Evolutionary conservation across 768 basidiomycete genomes (phyloP).

Genomic region (Rossbeevera mucosa): DNA sequence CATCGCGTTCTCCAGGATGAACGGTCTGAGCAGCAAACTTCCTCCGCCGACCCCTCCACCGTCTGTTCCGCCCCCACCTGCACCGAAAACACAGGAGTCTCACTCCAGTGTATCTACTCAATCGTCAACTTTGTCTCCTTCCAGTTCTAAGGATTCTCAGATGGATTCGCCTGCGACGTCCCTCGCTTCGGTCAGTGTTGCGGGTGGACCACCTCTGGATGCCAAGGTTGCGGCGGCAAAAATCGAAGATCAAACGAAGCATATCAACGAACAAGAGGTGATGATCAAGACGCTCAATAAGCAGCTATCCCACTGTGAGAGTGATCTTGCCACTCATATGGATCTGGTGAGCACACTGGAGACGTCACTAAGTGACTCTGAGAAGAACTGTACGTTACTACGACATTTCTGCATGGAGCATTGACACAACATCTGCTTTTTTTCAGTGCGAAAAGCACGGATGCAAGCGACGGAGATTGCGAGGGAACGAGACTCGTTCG

Average conservation of each 20-base stretch:
- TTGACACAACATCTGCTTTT: constrained; percentile 8
- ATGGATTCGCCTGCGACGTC: constrained; percentile 67
- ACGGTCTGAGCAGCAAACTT: constrained; percentile 66
- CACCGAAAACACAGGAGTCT: constrained; percentile 53
- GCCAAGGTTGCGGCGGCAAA: constrained; percentile 47
- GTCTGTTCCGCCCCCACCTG: constrained; percentile 80
- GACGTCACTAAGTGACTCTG: constrained; percentile 82
- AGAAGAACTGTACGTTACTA: constrained; percentile 76
- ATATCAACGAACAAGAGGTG: constrained; percentile 76
- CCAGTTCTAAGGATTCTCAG: constrained; percentile 67
- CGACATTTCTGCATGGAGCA: neutral
- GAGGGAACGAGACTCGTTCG: constrained; percentile 77
- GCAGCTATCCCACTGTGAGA: constrained; percentile 89
- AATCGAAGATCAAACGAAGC: constrained; percentile 71
- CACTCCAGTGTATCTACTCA: constrained; percentile 59
- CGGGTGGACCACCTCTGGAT: constrained; percentile 40
- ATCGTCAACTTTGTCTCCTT: constrained; percentile 49
- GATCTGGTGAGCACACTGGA: constrained; percentile 83
- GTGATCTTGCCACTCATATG: constrained; percentile 87
- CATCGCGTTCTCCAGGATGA: constrained; percentile 51
- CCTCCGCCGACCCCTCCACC: constrained; percentile 82
- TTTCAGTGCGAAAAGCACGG: constrained; percentile 82
- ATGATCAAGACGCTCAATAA: constrained; percentile 95
- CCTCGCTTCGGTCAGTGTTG: constrained; percentile 40
- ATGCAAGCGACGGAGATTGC: constrained; percentile 90